These are phyloP conservation scores for Ophiobolus disseminans DNA, from an alignment of 2,329 filamentous ascomycete species.

Conservation along the genomic window DNA sequence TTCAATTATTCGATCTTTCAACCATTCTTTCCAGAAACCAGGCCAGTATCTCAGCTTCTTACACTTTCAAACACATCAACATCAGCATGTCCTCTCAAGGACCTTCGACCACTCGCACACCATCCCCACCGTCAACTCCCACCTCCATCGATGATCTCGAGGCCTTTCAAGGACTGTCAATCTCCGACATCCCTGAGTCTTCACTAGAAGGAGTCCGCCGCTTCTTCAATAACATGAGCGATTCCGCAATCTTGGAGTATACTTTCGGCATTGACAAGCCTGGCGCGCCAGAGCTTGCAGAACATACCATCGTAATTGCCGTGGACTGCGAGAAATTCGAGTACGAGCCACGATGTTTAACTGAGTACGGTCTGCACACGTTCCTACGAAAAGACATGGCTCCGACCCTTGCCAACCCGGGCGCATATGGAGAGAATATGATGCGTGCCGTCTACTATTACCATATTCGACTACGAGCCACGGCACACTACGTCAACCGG, in stretches of 20 bases:
- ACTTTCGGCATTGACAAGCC: not conserved
- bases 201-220: not conserved
- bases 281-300: not conserved
- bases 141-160: not conserved
- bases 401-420: not conserved
- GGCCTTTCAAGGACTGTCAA: not conserved
- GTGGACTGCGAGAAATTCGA: not conserved
- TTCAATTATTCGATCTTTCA: no score
- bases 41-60: no score
- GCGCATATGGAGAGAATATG: not conserved
- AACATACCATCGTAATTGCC: not conserved
- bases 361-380: not conserved
- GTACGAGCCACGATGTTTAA: not conserved
- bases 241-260: not conserved
- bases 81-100: no score
- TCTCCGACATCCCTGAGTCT: not conserved
- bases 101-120: no score
- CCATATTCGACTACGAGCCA: not conserved
- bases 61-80: no score
- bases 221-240: not conserved
- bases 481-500: not conserved
- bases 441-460: not conserved
- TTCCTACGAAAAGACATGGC: not conserved
- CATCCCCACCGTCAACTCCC: not conserved
- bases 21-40: no score